phyloP scores from a whole-genome alignment of 192 early-diverging fungal genomes.

The Mortierella claussenii region DNA sequence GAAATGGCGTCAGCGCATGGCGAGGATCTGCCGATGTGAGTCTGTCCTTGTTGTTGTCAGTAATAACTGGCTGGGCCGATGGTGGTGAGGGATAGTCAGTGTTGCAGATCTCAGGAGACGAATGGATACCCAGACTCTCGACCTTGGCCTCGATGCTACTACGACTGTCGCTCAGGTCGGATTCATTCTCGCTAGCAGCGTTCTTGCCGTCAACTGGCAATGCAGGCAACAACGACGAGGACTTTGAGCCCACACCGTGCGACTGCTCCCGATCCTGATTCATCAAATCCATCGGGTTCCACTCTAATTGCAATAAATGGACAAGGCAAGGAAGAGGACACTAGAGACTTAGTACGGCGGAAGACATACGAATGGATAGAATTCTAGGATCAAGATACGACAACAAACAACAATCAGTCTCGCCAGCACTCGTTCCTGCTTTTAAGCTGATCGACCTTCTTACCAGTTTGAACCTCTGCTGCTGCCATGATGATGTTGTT shows the following conservation, averaged over 20 bases:
- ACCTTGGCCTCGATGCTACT: conserved; percentile 29
- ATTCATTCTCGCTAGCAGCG: background rate
- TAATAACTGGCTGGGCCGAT: background rate
- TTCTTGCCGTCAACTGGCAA: conserved; percentile 23
- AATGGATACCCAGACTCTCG: conserved; percentile 13
- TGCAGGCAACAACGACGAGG: conserved; percentile 33
- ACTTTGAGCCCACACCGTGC: background rate
- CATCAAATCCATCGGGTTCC: conserved; percentile 30
- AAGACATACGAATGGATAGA: no score
- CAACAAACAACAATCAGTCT: no score
- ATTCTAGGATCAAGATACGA: no score
- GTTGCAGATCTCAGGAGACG: conserved; percentile 4
- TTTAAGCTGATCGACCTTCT: background rate
- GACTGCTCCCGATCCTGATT: conserved; percentile 13
- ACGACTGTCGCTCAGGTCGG: background rate
- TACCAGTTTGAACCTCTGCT: conserved; percentile 33
- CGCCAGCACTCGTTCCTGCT: no score
- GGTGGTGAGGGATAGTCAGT: conserved; percentile 31
- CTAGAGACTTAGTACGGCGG: background rate
- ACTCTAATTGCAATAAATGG: conserved; percentile 12
- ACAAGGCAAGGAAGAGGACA: background rate
- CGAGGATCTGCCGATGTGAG: no score
- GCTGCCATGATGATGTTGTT: conserved; percentile 18
- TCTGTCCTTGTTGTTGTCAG: no score
- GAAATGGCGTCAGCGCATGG: no score